Conservation (phyloP, 2,329 filamentous ascomycete genomes). For the Chalaropsis thielavioides region DNA sequence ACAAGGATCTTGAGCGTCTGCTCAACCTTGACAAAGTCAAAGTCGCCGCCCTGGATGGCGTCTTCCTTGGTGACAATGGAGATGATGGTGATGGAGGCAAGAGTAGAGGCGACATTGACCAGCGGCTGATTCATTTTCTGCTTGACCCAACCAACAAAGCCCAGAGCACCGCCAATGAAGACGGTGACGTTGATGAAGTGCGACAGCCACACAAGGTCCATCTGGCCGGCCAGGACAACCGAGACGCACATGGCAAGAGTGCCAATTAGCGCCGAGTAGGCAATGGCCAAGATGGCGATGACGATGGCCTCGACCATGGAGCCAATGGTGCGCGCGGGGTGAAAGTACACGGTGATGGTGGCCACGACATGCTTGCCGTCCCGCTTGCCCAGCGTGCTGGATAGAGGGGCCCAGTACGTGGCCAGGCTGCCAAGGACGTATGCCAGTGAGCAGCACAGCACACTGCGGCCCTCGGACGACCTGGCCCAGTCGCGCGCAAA, state of each 20-base stretch:
- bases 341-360: constrained; percentile 89
- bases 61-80: constrained; percentile 85
- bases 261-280: constrained; percentile 55
- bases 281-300: constrained; percentile 61
- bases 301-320: constrained; percentile 80
- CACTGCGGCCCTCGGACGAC: constrained; percentile 61
- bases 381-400: constrained; percentile 60
- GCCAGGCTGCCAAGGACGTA: constrained; percentile 77
- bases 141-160: constrained; percentile 79
- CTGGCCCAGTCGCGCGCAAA: constrained; percentile 44
- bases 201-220: constrained; percentile 53
- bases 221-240: constrained; percentile 55
- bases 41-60: constrained; percentile 65
- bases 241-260: constrained; percentile 81
- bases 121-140: constrained; percentile 63
- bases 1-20: constrained; percentile 73
- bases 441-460: constrained; percentile 82
- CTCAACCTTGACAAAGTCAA: constrained; percentile 66
- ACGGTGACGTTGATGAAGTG: constrained; percentile 67
- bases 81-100: constrained; percentile 79
- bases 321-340: constrained; percentile 71
- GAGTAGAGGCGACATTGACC: constrained; percentile 71
- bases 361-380: constrained; percentile 91
- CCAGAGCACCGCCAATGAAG: constrained; percentile 74
- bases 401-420: constrained; percentile 64